Percentiles rank a stretch among this genome's conserved stretches.
Evolutionary conservation across 257 asterid species (phyloP).

Genomic region (Cruciata laevipes): DNA sequence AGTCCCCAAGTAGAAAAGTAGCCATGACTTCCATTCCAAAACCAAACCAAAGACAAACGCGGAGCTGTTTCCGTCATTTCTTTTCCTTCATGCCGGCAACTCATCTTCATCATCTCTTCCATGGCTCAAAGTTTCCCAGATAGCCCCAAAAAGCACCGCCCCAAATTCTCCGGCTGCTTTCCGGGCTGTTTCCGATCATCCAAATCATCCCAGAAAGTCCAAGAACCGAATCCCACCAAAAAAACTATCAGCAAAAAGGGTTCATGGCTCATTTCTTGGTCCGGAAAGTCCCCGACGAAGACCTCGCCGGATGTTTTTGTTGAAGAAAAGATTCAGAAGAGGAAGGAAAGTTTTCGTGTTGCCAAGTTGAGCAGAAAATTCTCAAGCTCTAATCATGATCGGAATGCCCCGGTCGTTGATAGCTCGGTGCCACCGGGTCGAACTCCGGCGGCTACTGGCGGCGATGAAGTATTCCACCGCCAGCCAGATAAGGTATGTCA

Average conservation of each 20-base stretch:
- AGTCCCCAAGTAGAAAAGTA: constrained; percentile 7
- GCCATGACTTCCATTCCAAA: constrained; percentile 14
- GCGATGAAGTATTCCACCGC: neutral
- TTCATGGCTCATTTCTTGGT: constrained; percentile 9
- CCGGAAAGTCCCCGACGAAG: constrained; percentile 4
- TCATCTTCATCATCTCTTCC: constrained; percentile 1
- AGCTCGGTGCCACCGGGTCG: neutral
- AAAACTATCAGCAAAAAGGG: neutral
- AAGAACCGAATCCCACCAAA: neutral
- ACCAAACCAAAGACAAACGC: constrained; percentile 1
- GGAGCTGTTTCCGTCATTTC: constrained; percentile 5
- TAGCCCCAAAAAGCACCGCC: neutral
- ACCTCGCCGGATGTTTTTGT: neutral
- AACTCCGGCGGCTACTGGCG: neutral
- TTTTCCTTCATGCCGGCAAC: constrained; percentile 12
- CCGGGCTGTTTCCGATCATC: constrained; percentile 16
- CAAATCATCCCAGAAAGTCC: neutral
- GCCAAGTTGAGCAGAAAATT: constrained; percentile 3
- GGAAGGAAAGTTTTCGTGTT: constrained; percentile 4
- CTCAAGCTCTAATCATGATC: neutral
- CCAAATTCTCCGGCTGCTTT: constrained; percentile 5
- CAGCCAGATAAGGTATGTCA: constrained; percentile 5
- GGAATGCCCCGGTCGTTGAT: neutral
- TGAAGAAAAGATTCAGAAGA: constrained; percentile 3
- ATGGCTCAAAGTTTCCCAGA: constrained; percentile 13